Conservation (phyloP, 495 filamentous ascomycete species). For the Astrocystis sublimbata region DNA sequence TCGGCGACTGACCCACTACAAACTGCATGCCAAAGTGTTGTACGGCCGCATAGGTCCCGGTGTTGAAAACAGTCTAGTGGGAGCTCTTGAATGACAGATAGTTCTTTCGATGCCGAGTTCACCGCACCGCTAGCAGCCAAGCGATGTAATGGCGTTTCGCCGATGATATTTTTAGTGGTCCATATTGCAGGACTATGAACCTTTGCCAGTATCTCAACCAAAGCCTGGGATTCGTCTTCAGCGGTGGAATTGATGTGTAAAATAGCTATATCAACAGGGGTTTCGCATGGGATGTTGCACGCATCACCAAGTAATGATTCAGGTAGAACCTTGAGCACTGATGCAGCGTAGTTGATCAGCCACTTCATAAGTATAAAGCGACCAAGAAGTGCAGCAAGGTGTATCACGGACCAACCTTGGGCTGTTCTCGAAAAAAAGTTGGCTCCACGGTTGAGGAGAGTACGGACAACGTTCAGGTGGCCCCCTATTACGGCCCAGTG, state of each 20-base stretch:
- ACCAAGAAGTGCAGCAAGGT: conserved; percentile 20
- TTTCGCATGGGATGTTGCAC: not conserved
- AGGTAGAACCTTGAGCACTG: conserved; percentile 15
- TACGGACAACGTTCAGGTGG: conserved; percentile 3
- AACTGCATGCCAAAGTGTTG: conserved; percentile 14
- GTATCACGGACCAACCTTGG: conserved; percentile 19
- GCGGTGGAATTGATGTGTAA: not conserved
- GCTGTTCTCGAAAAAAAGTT: conserved; percentile 17
- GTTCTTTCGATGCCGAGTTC: not conserved
- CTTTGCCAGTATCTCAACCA: not conserved
- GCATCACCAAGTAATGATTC: conserved; percentile 1
- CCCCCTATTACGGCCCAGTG: conserved; percentile 22
- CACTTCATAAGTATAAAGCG: conserved; percentile 14
- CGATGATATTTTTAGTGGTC: not conserved
- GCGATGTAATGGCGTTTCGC: conserved; percentile 7
- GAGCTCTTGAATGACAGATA: not conserved
- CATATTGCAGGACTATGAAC: not conserved
- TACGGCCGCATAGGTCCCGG: conserved; percentile 15
- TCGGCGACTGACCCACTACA: conserved; percentile 9
- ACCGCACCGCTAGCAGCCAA: not conserved
- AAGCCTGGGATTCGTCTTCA: not conserved
- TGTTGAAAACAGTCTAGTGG: not conserved
- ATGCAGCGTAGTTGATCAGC: conserved; percentile 18
- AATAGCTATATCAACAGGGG: not conserved
- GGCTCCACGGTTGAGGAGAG: conserved; percentile 20